These are phyloP conservation scores for Boeremia lycopersici DNA, from an alignment of 2,329 filamentous ascomycete species.

Conservation along the genomic window DNA sequence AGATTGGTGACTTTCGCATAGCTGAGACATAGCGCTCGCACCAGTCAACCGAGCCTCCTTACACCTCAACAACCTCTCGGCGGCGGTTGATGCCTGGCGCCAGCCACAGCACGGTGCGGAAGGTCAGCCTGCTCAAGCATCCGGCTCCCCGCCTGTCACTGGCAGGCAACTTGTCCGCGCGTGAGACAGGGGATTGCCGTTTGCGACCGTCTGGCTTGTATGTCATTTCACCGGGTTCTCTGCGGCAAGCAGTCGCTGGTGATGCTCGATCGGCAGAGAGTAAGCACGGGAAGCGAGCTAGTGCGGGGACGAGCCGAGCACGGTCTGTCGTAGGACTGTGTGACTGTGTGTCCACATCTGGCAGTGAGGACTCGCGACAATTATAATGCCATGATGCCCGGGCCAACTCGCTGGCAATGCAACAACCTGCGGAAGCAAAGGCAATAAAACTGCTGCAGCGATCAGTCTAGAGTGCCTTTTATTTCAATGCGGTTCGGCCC, in stretches of 20 bases:
- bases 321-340: constrained; percentile 10
- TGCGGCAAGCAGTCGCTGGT: not conserved
- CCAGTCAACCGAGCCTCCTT: constrained; percentile 21
- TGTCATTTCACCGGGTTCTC: constrained; percentile 1
- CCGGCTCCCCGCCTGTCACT: constrained; percentile 11
- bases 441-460: not conserved
- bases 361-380: constrained; percentile 1
- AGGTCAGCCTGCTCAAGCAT: constrained; percentile 6
- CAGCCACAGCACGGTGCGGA: constrained; percentile 7
- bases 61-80: constrained; percentile 23
- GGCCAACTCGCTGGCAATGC: not conserved
- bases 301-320: constrained; percentile 15
- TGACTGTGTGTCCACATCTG: constrained; percentile 1
- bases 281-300: constrained; percentile 12
- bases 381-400: not conserved
- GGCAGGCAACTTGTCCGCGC: not conserved
- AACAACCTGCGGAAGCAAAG: not conserved
- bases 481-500: constrained; percentile 18
- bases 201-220: constrained; percentile 1
- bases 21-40: constrained; percentile 18
- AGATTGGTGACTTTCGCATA: constrained; percentile 1
- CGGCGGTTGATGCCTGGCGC: constrained; percentile 22
- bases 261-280: constrained; percentile 7
- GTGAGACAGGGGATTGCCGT: not conserved
- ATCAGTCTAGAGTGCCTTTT: not conserved